phyloP scores from a whole-genome alignment of 1,139 yeast species.

The Lodderomyces metapsilosis region DNA sequence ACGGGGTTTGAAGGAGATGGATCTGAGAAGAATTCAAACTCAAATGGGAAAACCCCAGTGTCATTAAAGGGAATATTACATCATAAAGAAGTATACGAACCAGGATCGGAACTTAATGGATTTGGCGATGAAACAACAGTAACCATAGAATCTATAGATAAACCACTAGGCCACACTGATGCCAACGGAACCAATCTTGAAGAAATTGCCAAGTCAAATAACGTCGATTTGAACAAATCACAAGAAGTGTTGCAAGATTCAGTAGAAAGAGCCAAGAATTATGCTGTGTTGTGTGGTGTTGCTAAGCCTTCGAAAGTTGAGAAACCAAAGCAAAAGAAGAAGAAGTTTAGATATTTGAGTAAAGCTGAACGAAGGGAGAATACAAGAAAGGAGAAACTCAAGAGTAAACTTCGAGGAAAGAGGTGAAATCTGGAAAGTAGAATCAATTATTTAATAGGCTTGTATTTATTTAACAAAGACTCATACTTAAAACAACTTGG shows the following conservation, averaged over 20 bases:
- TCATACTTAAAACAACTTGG: no score
- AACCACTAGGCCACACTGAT: constrained; percentile 31
- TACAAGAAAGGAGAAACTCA: constrained; percentile 53
- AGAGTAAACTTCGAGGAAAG: constrained; percentile 18
- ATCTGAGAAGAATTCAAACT: constrained; percentile 30
- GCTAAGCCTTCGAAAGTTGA: constrained; percentile 28
- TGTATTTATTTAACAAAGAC: no score
- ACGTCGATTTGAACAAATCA: constrained; percentile 60
- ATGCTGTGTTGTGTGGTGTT: constrained; percentile 63
- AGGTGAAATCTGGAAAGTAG: constrained; percentile 5
- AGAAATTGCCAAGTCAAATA: constrained; percentile 58
- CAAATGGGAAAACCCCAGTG: constrained; percentile 20
- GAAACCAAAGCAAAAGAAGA: constrained; percentile 40
- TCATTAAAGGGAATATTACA: constrained; percentile 39
- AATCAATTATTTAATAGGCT: not conserved
- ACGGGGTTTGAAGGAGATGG: constrained; percentile 12
- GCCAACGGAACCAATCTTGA: constrained; percentile 27
- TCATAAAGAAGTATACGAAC: constrained; percentile 43
- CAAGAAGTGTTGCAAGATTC: constrained; percentile 63
- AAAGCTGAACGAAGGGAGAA: constrained; percentile 74
- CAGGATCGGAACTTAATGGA: constrained; percentile 39
- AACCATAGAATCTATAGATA: constrained; percentile 54
- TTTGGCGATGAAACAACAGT: constrained; percentile 60
- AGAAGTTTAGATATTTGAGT: constrained; percentile 83
- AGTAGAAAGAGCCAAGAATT: constrained; percentile 67